Evolutionary conservation across 1,139 yeast genomes (phyloP).

Genomic region (Taiozyma sp.): DNA sequence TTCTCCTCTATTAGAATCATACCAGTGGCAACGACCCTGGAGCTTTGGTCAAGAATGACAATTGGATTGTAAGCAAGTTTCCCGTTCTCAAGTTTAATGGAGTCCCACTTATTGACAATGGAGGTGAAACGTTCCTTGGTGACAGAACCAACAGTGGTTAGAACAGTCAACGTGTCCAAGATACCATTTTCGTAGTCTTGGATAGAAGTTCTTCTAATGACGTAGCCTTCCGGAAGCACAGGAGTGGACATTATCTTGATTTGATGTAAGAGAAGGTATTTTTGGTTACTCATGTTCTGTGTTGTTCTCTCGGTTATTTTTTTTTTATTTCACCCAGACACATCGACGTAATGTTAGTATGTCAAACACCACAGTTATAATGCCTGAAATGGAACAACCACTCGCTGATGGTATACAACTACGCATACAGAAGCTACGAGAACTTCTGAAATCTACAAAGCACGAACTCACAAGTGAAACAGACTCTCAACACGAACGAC

Average conservation of each 20-base stretch:
- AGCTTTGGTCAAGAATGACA: slow-evolving; percentile 44
- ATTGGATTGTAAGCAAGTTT: slow-evolving; percentile 48
- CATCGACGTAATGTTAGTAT: not conserved
- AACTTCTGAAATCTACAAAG: not conserved
- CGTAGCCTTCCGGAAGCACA: slow-evolving; percentile 44
- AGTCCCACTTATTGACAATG: slow-evolving; percentile 44
- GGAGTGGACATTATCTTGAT: not conserved
- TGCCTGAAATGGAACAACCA: not conserved
- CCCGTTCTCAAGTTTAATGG: slow-evolving; percentile 23
- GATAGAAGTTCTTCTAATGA: slow-evolving; percentile 40
- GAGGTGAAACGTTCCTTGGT: slow-evolving; percentile 36
- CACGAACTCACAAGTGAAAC: not conserved
- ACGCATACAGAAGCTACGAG: not conserved
- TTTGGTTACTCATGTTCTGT: not conserved
- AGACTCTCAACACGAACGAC: slow-evolving; percentile 7
- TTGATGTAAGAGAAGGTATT: not conserved
- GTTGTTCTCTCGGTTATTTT: not conserved
- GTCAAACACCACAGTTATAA: not conserved
- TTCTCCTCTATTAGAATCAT: slow-evolving; percentile 54
- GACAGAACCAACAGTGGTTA: slow-evolving; percentile 64
- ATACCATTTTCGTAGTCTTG: slow-evolving; percentile 46
- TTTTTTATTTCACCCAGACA: not conserved
- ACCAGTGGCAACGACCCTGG: slow-evolving; percentile 40
- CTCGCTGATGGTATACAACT: not conserved
- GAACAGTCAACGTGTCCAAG: slow-evolving; percentile 42